phyloP scores from a whole-genome alignment of 2,329 filamentous ascomycete species.

The Fusarium abutilonis region DNA sequence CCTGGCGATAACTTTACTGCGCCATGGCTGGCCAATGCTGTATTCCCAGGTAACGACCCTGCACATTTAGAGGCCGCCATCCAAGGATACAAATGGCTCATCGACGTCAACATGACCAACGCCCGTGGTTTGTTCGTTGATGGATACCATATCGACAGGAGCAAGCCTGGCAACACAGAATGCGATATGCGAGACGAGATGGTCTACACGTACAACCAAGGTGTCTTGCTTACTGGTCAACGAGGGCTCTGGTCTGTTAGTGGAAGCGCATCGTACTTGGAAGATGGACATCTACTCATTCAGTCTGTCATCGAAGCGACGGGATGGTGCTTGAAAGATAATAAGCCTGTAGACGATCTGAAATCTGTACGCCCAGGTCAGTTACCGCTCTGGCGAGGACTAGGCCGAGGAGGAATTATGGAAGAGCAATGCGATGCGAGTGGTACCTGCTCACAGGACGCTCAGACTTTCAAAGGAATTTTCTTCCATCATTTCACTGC shows the following conservation, averaged over 20 bases:
- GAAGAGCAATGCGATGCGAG: conserved; percentile 84
- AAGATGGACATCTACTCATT: conserved; percentile 82
- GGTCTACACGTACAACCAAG: conserved; percentile 97
- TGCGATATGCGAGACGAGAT: conserved; percentile 87
- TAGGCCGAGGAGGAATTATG: conserved; percentile 81
- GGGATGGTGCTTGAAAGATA: conserved; percentile 70
- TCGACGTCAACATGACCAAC: conserved; percentile 82
- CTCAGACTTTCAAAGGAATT: conserved; percentile 92
- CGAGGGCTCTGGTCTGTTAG: conserved; percentile 84
- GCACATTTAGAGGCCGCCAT: conserved; percentile 78
- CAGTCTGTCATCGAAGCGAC: conserved; percentile 79
- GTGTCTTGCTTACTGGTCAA: conserved; percentile 84
- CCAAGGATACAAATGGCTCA: conserved; percentile 83
- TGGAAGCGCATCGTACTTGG: conserved; percentile 74
- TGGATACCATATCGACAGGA: conserved; percentile 82
- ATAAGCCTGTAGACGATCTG: conserved; percentile 56
- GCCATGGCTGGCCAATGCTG: conserved; percentile 62
- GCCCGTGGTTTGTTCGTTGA: conserved; percentile 79
- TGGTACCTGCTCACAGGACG: conserved; percentile 81
- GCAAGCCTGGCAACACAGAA: conserved; percentile 70
- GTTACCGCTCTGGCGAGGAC: conserved; percentile 72
- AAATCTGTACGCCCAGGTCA: conserved; percentile 47
- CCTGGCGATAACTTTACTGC: conserved; percentile 80
- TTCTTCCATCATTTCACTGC: conserved; percentile 88
- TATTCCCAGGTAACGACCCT: conserved; percentile 59